Evolutionary conservation across 306 rosid species (phyloP), one percentile per base, ranked within the genome.

Genomic region (Astragalus glycyphyllos): DNA sequence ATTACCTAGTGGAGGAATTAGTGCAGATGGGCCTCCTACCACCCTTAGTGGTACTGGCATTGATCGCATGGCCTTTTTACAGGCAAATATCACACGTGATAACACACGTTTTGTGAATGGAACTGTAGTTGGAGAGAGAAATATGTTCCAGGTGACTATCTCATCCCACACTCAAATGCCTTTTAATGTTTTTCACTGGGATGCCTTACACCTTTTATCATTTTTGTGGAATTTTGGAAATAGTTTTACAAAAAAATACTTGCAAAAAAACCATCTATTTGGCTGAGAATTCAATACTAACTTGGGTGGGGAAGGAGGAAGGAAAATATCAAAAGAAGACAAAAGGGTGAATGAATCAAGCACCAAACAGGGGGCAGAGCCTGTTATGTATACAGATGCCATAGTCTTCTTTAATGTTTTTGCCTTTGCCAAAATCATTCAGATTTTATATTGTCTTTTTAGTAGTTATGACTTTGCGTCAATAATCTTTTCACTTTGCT

Each of bases 21-120:
- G 89, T 77, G 85, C 89, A 12, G 92, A 91, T 79, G 99, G 99
- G 79, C 99, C 99, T 73, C 97, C 97, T 37, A 94, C 99, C 71
- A 94, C 96, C 68, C 95, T 94, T 53, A 87, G 97, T n/a, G 97
- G 96, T 12, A 91, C 96, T 63, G 99, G 99, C 80, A 67, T 89
- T 64, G 99, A 94, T 58, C 92, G 82, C 14, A 75, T 91, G 92
- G 96, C 97, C 59, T 94, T 94, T 77, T 65, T 94, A 65, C 97
- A 94, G 73, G 89, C 99, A 50, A 94, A 94, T 77, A 94, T 94
- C 70, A 94, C 97, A 0, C 96, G 96, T 4, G 99, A 94, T 77
- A 94, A 94, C 76, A 91, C 99, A 47, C 91, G 85, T 64, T 94
- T 94, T 75, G 90, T 94, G 58, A 94, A 94, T 76, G 99, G 97